These are phyloP conservation scores for Pseudozyma thailandica DNA, from an alignment of 1,284 basidiomycete genomes.

Conservation along the genomic window DNA sequence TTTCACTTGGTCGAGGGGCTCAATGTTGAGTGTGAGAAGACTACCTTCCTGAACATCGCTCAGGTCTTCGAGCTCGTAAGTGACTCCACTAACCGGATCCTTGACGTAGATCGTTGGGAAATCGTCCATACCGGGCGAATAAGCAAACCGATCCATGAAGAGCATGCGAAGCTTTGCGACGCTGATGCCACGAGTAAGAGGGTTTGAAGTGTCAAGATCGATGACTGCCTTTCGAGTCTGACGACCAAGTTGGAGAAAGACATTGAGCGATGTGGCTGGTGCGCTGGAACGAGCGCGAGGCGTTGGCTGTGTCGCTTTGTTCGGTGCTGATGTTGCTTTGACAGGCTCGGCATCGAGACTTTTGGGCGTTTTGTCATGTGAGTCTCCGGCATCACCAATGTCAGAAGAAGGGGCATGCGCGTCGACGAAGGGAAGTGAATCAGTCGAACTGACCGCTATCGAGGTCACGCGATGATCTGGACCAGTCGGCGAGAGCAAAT, in stretches of 20 bases:
- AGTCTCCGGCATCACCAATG: constrained; percentile 9
- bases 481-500: constrained; percentile 20
- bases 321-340: not conserved
- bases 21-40: constrained; percentile 90
- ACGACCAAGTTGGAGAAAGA: constrained; percentile 89
- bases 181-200: constrained; percentile 70
- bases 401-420: constrained; percentile 29
- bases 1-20: constrained; percentile 97
- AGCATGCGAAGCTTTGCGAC: constrained; percentile 81
- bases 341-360: not conserved
- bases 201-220: constrained; percentile 69
- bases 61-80: constrained; percentile 94
- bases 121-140: constrained; percentile 86
- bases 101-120: constrained; percentile 96
- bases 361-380: not conserved
- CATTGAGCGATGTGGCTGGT: constrained; percentile 54
- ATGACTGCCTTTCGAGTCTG: constrained; percentile 89
- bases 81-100: constrained; percentile 87
- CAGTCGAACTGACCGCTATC: constrained; percentile 45
- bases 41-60: constrained; percentile 90
- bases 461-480: constrained; percentile 25
- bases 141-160: constrained; percentile 95
- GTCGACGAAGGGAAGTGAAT: constrained; percentile 53
- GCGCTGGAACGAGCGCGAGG: constrained; percentile 12
- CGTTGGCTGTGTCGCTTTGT: not conserved